Percentiles rank a stretch among this genome's conserved stretches.
These are phyloP conservation scores for Skeletonema marinoi DNA, from an alignment of 108 stramenopile genomes.

Conservation along the genomic window DNA sequence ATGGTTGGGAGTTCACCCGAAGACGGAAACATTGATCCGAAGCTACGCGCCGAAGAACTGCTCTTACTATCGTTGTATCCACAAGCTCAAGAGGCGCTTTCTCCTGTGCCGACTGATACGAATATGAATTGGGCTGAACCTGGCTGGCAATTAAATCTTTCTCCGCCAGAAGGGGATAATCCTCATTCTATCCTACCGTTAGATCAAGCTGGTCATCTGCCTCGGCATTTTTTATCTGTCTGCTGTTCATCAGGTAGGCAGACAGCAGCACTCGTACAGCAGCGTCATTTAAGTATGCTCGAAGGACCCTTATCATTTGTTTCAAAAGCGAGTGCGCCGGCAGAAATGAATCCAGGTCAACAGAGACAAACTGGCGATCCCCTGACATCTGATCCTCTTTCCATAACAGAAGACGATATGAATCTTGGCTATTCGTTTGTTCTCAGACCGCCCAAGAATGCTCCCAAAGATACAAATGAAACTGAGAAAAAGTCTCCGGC, in stretches of 20 bases:
- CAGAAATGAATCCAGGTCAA: constrained; percentile 17
- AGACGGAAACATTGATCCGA: constrained; percentile 7
- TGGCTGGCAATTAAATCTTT: constrained; percentile 34
- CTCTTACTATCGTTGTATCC: constrained; percentile 39
- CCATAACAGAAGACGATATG: constrained; percentile 10
- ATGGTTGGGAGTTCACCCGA: constrained; percentile 6
- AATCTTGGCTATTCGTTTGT: constrained; percentile 33
- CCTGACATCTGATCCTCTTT: constrained; percentile 26
- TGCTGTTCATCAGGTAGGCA: constrained; percentile 40
- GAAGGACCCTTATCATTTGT: constrained; percentile 22
- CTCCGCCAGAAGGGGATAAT: constrained; percentile 3
- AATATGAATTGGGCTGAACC: constrained; percentile 30
- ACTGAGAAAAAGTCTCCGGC: constrained; percentile 5
- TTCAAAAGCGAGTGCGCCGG: constrained; percentile 14
- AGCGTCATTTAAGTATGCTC: constrained; percentile 31
- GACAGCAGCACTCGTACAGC: constrained; percentile 26
- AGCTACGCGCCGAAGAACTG: constrained; percentile 33
- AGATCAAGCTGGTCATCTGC: constrained; percentile 22
- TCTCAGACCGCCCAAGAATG: background rate
- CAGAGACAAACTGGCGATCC: background rate
- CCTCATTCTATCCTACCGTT: constrained; percentile 26
- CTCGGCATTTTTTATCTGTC: constrained; percentile 18
- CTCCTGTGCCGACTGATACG: constrained; percentile 4
- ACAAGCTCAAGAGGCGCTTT: constrained; percentile 8
- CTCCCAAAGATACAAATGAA: background rate